Evolutionary conservation across 164 flowering plant species (phyloP).

Genomic region (Annona cherimola): DNA sequence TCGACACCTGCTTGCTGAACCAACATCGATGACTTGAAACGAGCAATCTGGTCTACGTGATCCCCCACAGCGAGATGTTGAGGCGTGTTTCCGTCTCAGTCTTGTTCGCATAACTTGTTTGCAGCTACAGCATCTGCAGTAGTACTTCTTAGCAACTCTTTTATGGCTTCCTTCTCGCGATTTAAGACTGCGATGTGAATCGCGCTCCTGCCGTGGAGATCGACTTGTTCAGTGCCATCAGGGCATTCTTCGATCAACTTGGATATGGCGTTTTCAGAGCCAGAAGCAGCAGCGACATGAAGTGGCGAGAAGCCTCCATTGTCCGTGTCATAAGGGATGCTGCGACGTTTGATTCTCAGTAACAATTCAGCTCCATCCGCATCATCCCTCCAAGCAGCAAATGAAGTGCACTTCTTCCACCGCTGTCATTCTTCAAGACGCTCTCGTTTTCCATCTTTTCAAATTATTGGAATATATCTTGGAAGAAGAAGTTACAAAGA

Average conservation of each 20-base stretch:
- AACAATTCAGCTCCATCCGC: neutral
- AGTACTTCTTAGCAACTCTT: neutral
- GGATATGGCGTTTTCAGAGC: neutral
- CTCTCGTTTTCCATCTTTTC: too few species aligned
- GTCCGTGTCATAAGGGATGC: neutral
- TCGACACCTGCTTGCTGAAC: too few species aligned
- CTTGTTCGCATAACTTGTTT: neutral
- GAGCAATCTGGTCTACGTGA: neutral
- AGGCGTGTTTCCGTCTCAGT: slow-evolving; percentile 5
- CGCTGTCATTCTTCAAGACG: neutral
- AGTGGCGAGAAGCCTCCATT: neutral
- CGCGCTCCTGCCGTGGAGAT: neutral
- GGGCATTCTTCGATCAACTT: slow-evolving; percentile 3
- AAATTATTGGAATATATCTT: too few species aligned
- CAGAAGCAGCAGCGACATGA: neutral
- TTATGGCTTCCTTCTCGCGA: neutral
- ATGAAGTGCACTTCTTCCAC: neutral
- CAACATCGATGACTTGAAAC: too few species aligned
- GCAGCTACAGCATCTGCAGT: too few species aligned
- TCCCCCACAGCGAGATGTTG: neutral
- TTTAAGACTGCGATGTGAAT: slow-evolving; percentile 1
- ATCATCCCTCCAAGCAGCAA: neutral
- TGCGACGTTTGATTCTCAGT: neutral
- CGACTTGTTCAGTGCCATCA: neutral
- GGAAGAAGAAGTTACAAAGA: too few species aligned